phyloP scores from a whole-genome alignment of 352 stramenopile species.

The Globisporangium sylvaticum region DNA sequence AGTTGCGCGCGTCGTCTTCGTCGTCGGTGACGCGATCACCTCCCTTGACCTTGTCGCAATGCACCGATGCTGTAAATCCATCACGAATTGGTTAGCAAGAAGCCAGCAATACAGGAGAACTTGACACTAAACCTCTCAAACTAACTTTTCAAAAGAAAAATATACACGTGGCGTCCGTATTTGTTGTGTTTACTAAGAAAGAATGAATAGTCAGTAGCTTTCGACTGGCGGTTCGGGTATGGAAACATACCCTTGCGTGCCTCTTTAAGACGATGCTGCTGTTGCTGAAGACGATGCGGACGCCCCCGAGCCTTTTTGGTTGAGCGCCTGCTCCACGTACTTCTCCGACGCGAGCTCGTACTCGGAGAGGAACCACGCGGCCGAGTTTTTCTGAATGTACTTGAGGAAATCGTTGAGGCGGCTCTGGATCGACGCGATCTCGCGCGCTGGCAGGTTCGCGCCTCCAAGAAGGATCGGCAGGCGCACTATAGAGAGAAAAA shows the following conservation, averaged over 20 bases:
- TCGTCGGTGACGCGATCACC: not conserved
- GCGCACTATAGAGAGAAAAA: conserved; percentile 39
- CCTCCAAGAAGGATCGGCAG: conserved; percentile 70
- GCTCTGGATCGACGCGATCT: conserved; percentile 61
- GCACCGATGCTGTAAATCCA: not conserved
- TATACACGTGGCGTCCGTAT: not conserved
- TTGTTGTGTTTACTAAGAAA: not conserved
- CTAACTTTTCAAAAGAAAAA: not conserved
- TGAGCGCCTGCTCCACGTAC: conserved; percentile 39
- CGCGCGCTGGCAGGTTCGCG: conserved; percentile 51
- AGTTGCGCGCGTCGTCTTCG: too few relatives aligned
- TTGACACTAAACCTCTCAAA: not conserved
- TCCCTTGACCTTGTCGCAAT: not conserved
- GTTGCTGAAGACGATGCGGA: not conserved
- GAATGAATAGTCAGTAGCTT: not conserved
- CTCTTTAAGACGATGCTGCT: conserved; percentile 11
- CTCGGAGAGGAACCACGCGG: conserved; percentile 63
- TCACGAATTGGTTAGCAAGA: not conserved
- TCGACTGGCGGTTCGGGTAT: not conserved
- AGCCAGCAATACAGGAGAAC: not conserved
- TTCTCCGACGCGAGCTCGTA: conserved; percentile 58
- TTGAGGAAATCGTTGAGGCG: conserved; percentile 83
- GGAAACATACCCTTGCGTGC: not conserved
- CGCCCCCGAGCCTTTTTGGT: conserved; percentile 6
- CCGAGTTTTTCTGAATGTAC: conserved; percentile 75